phyloP scores from a whole-genome alignment of 148 eudicot genomes.

The Rhododendron williamsianum region DNA sequence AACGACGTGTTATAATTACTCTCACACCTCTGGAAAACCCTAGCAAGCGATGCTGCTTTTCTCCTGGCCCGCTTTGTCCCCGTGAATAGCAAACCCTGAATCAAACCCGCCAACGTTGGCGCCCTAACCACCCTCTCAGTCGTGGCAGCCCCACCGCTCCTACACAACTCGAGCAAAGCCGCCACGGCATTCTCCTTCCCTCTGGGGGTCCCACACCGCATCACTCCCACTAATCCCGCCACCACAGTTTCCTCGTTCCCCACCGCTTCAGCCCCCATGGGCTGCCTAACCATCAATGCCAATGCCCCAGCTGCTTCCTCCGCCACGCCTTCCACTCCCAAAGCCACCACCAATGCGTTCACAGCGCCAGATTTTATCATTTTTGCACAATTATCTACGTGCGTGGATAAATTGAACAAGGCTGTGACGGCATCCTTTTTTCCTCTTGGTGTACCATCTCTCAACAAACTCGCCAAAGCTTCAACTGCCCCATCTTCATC shows the following conservation, averaged over 20 bases:
- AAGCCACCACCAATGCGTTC: slow-evolving; percentile 44
- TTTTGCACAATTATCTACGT: slow-evolving; percentile 42
- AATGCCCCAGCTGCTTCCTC: slow-evolving; percentile 88
- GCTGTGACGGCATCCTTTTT: slow-evolving; percentile 89
- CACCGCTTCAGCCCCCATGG: slow-evolving; percentile 67
- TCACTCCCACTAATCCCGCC: slow-evolving; percentile 55
- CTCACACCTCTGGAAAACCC: slow-evolving; percentile 74
- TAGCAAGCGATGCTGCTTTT: slow-evolving; percentile 87
- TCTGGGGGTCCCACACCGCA: slow-evolving; percentile 72
- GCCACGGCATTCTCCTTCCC: slow-evolving; percentile 94
- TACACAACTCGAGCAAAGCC: slow-evolving; percentile 72
- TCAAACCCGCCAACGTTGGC: slow-evolving; percentile 57
- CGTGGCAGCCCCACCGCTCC: slow-evolving; percentile 61
- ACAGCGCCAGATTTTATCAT: slow-evolving; percentile 69
- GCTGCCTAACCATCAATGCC: slow-evolving; percentile 69
- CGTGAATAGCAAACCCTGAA: slow-evolving; percentile 63
- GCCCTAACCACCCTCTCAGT: slow-evolving; percentile 62
- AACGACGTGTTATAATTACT: slow-evolving; percentile 22
- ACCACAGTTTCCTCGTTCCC: slow-evolving; percentile 61
- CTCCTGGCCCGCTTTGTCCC: slow-evolving; percentile 93
- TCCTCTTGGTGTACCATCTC: slow-evolving; percentile 66
- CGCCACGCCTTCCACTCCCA: slow-evolving; percentile 53
- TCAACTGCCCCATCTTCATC: slow-evolving; percentile 62
- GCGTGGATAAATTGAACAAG: slow-evolving; percentile 68
- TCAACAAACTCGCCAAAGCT: slow-evolving; percentile 52